Evolutionary conservation across 805 yeast genomes (phyloP).

Genomic region (Lachancea lanzarotensis): DNA sequence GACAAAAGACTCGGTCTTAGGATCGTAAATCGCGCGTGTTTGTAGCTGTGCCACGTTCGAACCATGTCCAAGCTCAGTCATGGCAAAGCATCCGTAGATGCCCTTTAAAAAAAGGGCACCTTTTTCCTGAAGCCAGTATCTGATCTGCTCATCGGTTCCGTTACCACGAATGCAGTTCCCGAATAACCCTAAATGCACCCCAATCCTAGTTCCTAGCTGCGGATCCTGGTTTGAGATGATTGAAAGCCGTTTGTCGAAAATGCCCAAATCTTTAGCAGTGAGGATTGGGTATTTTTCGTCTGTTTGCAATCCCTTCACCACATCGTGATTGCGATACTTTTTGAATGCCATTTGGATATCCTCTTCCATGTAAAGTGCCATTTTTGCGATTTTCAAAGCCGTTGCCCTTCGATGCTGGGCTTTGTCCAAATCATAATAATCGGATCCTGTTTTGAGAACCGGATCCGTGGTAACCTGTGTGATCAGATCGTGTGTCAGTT

Average conservation of each 20-base stretch:
- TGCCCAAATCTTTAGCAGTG: slow-evolving; percentile 23
- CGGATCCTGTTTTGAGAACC: slow-evolving; percentile 45
- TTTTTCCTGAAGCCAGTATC: slow-evolving; percentile 72
- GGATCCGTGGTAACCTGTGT: slow-evolving; percentile 66
- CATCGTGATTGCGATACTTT: slow-evolving; percentile 19
- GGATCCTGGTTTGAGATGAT: slow-evolving; percentile 68
- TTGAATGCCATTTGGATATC: slow-evolving; percentile 27
- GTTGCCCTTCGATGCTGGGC: slow-evolving; percentile 52
- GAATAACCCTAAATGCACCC: slow-evolving; percentile 84
- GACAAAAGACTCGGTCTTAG: slow-evolving; percentile 55
- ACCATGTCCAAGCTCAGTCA: slow-evolving; percentile 93
- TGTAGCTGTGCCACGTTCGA: slow-evolving; percentile 90
- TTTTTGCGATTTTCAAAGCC: slow-evolving; percentile 53
- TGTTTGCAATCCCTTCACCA: slow-evolving; percentile 22
- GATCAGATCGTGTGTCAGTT: slow-evolving; percentile 41
- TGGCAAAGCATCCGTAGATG: slow-evolving; percentile 81
- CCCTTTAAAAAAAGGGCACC: slow-evolving; percentile 56
- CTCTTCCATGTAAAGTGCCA: slow-evolving; percentile 53
- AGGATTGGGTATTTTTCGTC: slow-evolving; percentile 13
- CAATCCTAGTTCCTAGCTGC: slow-evolving; percentile 70
- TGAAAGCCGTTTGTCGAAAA: slow-evolving; percentile 53
- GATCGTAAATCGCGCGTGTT: slow-evolving; percentile 82
- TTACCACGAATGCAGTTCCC: slow-evolving; percentile 76
- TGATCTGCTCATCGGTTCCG: slow-evolving; percentile 78
- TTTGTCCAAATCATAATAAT: slow-evolving; percentile 53